Conservation (phyloP, 75 land plant species). For the Cupressus sempervirens region DNA sequence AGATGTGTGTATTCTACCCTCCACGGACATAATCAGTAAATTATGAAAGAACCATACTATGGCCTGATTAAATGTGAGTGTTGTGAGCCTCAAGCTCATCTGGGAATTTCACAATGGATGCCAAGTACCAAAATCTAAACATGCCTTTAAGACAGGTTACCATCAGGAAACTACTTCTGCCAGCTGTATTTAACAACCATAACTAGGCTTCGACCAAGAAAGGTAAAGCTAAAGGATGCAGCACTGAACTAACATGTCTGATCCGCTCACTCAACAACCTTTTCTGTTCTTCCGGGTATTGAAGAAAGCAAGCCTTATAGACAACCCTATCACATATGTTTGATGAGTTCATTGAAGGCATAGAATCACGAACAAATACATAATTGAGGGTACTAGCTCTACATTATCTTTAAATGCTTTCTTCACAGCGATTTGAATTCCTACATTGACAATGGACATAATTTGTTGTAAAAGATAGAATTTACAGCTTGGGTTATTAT, state of each 20-base stretch:
- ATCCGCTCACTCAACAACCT: background rate
- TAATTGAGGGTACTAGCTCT: background rate
- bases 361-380: background rate
- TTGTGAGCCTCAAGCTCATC: background rate
- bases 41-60: background rate
- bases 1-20: background rate
- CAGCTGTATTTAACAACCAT: background rate
- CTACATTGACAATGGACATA: background rate
- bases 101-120: background rate
- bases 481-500: background rate
- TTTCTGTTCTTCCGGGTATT: background rate
- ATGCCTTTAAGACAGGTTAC: background rate
- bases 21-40: background rate
- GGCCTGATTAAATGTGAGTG: background rate
- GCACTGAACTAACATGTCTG: background rate
- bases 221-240: background rate
- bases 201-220: background rate
- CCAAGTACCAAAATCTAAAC: background rate
- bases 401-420: background rate
- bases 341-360: background rate
- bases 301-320: background rate
- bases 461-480: background rate
- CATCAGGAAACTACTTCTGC: background rate
- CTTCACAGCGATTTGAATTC: background rate
- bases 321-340: background rate